phyloP scores from a whole-genome alignment of 2,329 filamentous ascomycete genomes.

The Pseudocercospora crystallina region DNA sequence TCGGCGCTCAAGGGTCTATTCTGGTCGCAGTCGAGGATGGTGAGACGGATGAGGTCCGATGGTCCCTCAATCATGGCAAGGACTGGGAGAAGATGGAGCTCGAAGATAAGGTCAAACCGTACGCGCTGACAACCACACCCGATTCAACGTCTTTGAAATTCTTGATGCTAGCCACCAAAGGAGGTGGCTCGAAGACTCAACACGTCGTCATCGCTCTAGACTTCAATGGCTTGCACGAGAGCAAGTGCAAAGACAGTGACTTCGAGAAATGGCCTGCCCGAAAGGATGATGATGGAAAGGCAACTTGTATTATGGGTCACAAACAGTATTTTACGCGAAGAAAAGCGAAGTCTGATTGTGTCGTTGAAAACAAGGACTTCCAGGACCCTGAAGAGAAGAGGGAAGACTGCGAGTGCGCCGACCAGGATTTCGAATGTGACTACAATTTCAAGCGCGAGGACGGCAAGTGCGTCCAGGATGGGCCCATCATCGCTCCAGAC shows the following conservation, averaged over 20 bases:
- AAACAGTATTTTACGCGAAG: constrained; percentile 82
- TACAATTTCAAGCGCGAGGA: constrained; percentile 78
- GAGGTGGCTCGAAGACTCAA: constrained; percentile 52
- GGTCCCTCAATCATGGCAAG: constrained; percentile 87
- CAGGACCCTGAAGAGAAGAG: constrained; percentile 70
- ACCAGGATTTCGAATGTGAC: constrained; percentile 91
- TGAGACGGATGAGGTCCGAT: constrained; percentile 64
- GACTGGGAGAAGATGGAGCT: constrained; percentile 74
- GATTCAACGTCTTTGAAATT: constrained; percentile 95
- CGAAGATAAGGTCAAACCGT: constrained; percentile 67
- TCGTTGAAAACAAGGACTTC: constrained; percentile 76
- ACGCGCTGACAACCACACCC: constrained; percentile 78
- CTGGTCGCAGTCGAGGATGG: constrained; percentile 77
- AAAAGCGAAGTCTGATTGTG: constrained; percentile 85
- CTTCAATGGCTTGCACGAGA: constrained; percentile 77
- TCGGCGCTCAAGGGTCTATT: constrained; percentile 89
- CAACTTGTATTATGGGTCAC: constrained; percentile 93
- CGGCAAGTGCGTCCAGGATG: constrained; percentile 66
- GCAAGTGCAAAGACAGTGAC: constrained; percentile 72
- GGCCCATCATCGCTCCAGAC: constrained; percentile 64
- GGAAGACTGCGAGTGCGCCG: constrained; percentile 76
- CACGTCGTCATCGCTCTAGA: constrained; percentile 71
- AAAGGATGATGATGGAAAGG: constrained; percentile 73
- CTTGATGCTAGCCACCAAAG: constrained; percentile 65
- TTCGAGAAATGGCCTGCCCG: constrained; percentile 89